Conservation (phyloP, 139 green algal genomes). For the Choricystis sp. region DNA sequence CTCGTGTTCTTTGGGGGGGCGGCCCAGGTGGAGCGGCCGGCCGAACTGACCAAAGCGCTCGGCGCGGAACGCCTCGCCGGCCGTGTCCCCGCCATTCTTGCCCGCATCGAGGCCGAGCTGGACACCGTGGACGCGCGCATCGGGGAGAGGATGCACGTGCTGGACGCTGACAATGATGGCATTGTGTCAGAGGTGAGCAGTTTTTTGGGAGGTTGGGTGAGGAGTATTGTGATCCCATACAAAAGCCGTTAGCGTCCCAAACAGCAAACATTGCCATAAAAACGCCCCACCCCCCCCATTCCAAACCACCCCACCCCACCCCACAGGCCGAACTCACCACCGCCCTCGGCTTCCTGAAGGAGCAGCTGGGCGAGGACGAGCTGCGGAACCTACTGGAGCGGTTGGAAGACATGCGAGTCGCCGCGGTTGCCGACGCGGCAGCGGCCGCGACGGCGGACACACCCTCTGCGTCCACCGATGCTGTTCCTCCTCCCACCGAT, state of each 20-base stretch:
- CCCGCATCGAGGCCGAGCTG: slow-evolving; percentile 60
- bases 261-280: slow-evolving; percentile 1
- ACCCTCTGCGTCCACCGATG: too few species aligned
- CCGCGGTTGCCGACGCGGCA: slow-evolving; percentile 3
- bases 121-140: slow-evolving; percentile 54
- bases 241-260: neutral
- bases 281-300: slow-evolving; percentile 22
- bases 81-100: slow-evolving; percentile 52
- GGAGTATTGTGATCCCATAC: neutral
- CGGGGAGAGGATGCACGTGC: slow-evolving; percentile 41
- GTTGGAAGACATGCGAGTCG: slow-evolving; percentile 6
- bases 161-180: slow-evolving; percentile 63
- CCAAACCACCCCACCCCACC: too few species aligned
- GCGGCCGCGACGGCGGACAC: slow-evolving; percentile 1
- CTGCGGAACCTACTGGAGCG: slow-evolving; percentile 35
- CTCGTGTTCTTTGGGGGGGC: slow-evolving; percentile 25
- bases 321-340: slow-evolving; percentile 42
- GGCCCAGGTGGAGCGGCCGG: slow-evolving; percentile 10
- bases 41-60: slow-evolving; percentile 23
- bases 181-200: slow-evolving; percentile 12
- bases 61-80: slow-evolving; percentile 33
- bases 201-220: neutral
- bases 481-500: too few species aligned
- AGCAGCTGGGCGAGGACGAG: slow-evolving; percentile 54
- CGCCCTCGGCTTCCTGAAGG: slow-evolving; percentile 43